Conservation (phyloP, 1,284 basidiomycete species). For the Puccinia triticina region DNA sequence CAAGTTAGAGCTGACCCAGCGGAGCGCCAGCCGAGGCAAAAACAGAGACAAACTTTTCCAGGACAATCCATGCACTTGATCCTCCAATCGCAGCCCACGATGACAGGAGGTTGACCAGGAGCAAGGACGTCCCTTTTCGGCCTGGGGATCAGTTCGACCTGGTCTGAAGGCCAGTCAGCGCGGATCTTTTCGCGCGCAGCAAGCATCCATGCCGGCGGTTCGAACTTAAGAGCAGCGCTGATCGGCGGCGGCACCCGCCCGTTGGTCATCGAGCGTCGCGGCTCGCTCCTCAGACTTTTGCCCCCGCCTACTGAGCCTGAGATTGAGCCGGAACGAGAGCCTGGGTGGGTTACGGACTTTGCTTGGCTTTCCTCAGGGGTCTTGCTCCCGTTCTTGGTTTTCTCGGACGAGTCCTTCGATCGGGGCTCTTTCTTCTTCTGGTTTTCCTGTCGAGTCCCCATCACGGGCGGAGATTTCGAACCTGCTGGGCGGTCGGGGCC, state of each 20-base stretch:
- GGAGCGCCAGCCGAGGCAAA: neutral
- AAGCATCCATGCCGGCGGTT: constrained; percentile 46
- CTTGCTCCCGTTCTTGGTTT: constrained; percentile 25
- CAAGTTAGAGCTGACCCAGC: neutral
- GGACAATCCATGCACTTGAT: constrained; percentile 93
- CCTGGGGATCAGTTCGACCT: constrained; percentile 46
- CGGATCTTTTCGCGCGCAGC: constrained; percentile 7
- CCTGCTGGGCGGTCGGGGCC: neutral
- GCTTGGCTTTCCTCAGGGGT: neutral
- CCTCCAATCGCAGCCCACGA: constrained; percentile 72
- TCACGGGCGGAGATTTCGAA: neutral
- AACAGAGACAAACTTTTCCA: constrained; percentile 69
- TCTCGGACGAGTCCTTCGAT: constrained; percentile 13
- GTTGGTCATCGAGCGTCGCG: constrained; percentile 20
- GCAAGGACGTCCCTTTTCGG: constrained; percentile 17
- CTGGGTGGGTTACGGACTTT: neutral
- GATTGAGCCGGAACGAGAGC: constrained; percentile 7
- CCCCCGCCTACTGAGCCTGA: neutral
- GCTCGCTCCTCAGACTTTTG: constrained; percentile 11
- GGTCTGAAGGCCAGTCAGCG: constrained; percentile 33
- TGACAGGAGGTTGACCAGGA: constrained; percentile 27
- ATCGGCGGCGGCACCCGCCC: neutral
- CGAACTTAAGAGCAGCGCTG: neutral
- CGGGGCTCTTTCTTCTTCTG: constrained; percentile 26
- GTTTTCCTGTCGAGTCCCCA: neutral